A percentile compares a stretch with the other conserved stretches of the same genome.
These are phyloP conservation scores for Hordeum vulgare DNA, from an alignment of 176 grass and related monocot species.

Conservation along the genomic window MorexV3_pseudomolecules_assembly NC_058519.1:635716313-635716812, in stretches of 20 bases:
- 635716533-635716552: neutral
- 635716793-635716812: neutral
- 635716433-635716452: slow-evolving; percentile 18
- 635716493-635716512: neutral
- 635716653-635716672: neutral
- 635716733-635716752: neutral
- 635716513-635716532: no score
- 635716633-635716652: neutral
- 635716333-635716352: neutral
- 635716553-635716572: neutral
- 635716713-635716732: neutral
- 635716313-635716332: neutral
- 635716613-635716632: neutral
- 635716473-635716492: neutral
- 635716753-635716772: neutral
- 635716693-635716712: neutral
- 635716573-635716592: neutral
- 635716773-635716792: neutral
- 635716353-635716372: neutral
- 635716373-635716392: neutral
- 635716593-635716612: neutral
- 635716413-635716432: slow-evolving; percentile 29
- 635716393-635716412: neutral
- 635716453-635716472: slow-evolving; percentile 21
- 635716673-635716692: neutral